Base-by-base conservation (phyloP, 345 rosid genomes). In the Populus pruinosa region DNA sequence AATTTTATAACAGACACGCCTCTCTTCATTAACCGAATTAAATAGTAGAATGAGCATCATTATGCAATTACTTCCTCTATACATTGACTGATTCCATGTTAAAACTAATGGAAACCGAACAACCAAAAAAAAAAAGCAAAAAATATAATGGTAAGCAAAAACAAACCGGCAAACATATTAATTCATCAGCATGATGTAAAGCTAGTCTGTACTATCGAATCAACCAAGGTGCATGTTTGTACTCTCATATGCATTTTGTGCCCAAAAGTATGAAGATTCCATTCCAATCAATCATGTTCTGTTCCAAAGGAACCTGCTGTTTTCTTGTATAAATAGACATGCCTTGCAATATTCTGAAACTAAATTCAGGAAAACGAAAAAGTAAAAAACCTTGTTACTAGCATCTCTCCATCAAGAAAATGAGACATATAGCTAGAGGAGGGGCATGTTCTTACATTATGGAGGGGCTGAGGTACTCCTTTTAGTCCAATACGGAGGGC, bases 401-500 rank as follows among this genome's bases (percentile, higher is more conserved):
- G 18, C 21, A 49, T 17, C 20, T 17, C 16, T 43, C 18, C 5
- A 16, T 16, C 7, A 59, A 21, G 17, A 10, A 33, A 23, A 23
- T 59, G 38, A 61, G 38, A 38, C 16, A 3, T 2, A 1, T 36
- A 36, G 23, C 6, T 66, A 29, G 33, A 9, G 62, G 31, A 49
- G 38, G 20, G 61, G 10, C 11, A 47, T 16, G 14, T 5, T 31
- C 21, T 16, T 25, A 6, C 50, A 14, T 47, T 4, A 17, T 18
- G 56, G 5, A 4, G 36, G 41, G n/a, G 33, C 14, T 25, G 50
- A 72, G 85, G 88, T 86, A 87, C 94, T 90, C 88, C 92, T 41
- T 85, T 87, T 83, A 47, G 88, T 77, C 81, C 92, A 86, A 85
- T 85, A 76, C 9, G 65, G 82, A 83, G 89, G 87, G 82, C 79